Evolutionary conservation across 306 rosid genomes (phyloP).

Genomic region (Vigna radiata): DNA sequence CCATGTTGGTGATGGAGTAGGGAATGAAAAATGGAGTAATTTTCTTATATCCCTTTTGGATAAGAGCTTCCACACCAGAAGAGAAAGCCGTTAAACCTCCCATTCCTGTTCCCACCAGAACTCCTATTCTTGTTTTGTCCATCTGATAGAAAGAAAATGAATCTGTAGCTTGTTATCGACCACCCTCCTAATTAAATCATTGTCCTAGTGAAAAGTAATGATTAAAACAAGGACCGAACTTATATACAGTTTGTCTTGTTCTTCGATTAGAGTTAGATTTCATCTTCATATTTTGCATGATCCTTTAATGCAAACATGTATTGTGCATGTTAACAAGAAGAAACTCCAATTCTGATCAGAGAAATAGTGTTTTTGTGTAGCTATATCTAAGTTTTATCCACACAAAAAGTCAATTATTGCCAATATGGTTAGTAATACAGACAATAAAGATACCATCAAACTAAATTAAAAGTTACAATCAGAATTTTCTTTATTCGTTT

Average conservation of each 20-base stretch:
- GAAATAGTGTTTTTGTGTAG: background rate
- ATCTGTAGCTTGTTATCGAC: background rate
- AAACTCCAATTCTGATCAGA: background rate
- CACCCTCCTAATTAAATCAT: background rate
- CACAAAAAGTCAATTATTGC: no score
- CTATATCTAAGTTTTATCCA: no score
- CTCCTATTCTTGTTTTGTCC: slow-evolving; percentile 71
- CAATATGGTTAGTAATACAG: background rate
- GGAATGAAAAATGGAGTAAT: slow-evolving; percentile 71
- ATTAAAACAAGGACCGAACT: background rate
- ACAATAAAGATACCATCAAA: background rate
- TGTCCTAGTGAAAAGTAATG: background rate
- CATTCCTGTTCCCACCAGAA: slow-evolving; percentile 72
- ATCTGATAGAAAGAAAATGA: slow-evolving; percentile 48
- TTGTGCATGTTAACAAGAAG: background rate
- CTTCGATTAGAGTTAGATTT: background rate
- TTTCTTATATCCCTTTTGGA: slow-evolving; percentile 58
- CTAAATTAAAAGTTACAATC: background rate
- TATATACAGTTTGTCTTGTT: background rate
- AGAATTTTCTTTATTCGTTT: background rate
- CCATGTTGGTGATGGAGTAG: slow-evolving; percentile 63
- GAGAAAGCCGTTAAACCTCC: slow-evolving; percentile 66
- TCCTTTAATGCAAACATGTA: background rate
- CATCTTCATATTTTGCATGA: background rate
- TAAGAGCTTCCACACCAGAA: slow-evolving; percentile 58